Conservation (phyloP, 345 rosid genomes). For the Eucalyptus polybractea region DNA sequence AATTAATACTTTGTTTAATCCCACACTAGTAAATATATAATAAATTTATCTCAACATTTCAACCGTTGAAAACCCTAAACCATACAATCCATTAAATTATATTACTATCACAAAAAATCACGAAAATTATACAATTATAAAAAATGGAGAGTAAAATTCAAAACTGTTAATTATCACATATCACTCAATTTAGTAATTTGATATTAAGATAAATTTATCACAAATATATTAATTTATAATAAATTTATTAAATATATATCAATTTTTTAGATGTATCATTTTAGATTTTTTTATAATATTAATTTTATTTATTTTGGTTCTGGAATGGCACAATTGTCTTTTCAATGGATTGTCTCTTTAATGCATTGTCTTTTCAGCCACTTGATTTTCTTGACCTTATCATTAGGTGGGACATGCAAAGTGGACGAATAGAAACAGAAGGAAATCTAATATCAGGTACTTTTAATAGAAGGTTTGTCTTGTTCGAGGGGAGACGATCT, state of each 20-base stretch:
- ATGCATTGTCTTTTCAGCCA: background rate
- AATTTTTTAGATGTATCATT: too few species aligned
- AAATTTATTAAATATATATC: rapidly evolving
- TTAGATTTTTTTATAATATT: too few species aligned
- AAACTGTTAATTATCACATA: rapidly evolving
- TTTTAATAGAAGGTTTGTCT: background rate
- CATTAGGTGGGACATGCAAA: too few species aligned
- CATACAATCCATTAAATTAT: too few species aligned
- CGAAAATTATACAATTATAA: too few species aligned
- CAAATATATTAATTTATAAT: rapidly evolving
- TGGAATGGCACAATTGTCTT: background rate
- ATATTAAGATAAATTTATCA: rapidly evolving
- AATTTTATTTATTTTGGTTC: background rate
- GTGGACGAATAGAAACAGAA: background rate
- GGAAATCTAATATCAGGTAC: background rate
- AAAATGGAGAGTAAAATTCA: too few species aligned
- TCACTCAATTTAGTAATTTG: rapidly evolving
- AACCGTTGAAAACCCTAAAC: rapidly evolving
- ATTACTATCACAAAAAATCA: too few species aligned
- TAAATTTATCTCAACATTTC: too few species aligned
- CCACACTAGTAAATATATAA: rapidly evolving
- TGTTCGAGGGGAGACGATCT: background rate
- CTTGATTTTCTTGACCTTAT: background rate
- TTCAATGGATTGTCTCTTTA: background rate
- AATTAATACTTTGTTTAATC: too few species aligned